Evolutionary conservation across 2,329 filamentous ascomycete species (phyloP), one percentile per base, ranked within the genome.

Genomic region (Celoporthe dispersa): DNA sequence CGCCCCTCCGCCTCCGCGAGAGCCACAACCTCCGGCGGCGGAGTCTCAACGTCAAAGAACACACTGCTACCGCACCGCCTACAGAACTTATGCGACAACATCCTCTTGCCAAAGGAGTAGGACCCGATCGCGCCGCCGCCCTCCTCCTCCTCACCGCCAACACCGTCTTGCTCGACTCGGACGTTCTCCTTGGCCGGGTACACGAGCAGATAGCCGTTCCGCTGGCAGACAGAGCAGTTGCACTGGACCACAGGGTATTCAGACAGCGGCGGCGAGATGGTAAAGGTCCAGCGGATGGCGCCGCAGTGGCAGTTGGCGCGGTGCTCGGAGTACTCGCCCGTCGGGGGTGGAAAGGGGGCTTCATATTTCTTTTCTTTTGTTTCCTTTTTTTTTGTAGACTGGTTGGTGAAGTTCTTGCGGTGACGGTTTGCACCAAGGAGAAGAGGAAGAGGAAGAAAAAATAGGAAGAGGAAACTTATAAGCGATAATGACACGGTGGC

Each of bases 171-270:
- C 3, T 37, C 28, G 31, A 70, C n/a, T 11, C 39, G 44, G 7
- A 70, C 48, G 60, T 67, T 39, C 53, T 68, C 65, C 59, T 60
- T 64, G 31, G 48, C 28, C 16, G 68, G 68, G 33, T 70, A 70
- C 9, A 70, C 68, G 7, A 70, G 59, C 60, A 70, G 8, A 11
- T 70, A 70, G 7, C 68, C 68, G 7, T 70, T 70, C 44, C 68
- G 65, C 65, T 70, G 68, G 25, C 68, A 70, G 39, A 70, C 41
- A 7, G 64, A 70, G 65, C 68, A 70, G 59, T 67, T 68, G 65
- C 68, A 70, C 8, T 22, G 55, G 22, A 70, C 60, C 11, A 53
- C 64, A 9, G 68, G 65, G 44, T 70, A 70, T 0, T 37, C 35
- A 0, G 63, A 48, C 19, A 70, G 64, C 31, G 68, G 68, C 35